Percentiles rank a stretch among this genome's conserved stretches.
phyloP scores from a whole-genome alignment of 1,284 basidiomycete genomes.

The Ustilago trichophora region DNA sequence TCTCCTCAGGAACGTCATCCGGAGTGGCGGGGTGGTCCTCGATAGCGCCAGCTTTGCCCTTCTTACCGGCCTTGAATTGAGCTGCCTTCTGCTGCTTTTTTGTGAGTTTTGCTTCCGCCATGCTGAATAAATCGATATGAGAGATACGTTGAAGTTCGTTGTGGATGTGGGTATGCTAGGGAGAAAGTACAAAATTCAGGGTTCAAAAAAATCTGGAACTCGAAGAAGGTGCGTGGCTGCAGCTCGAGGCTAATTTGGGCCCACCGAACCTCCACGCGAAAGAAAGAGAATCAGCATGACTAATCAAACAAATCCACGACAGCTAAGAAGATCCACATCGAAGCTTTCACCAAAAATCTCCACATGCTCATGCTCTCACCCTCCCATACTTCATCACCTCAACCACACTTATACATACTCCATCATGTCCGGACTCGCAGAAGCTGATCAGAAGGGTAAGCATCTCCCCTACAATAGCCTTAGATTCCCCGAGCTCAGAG shows the following conservation, averaged over 20 bases:
- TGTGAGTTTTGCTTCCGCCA: conserved; percentile 43
- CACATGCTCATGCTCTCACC: conserved; percentile 13
- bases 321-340: conserved; percentile 11
- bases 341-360: conserved; percentile 5
- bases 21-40: conserved; percentile 29
- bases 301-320: conserved; percentile 16
- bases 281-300: conserved; percentile 54
- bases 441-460: conserved; percentile 58
- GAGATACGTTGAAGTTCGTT: too few relatives aligned
- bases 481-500: too few relatives aligned
- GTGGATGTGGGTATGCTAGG: too few relatives aligned
- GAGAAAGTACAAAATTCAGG: conserved; percentile 30
- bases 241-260: conserved; percentile 15
- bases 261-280: conserved; percentile 20
- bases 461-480: background rate
- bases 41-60: conserved; percentile 32
- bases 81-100: conserved; percentile 60
- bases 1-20: conserved; percentile 23
- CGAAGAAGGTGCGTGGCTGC: conserved; percentile 32
- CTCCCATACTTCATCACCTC: background rate
- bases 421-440: conserved; percentile 50
- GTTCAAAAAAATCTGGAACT: conserved; percentile 31
- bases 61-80: conserved; percentile 43
- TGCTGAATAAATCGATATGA: too few relatives aligned
- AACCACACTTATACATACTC: background rate